Evolutionary conservation across 2,329 filamentous ascomycete species (phyloP), one percentile per base, ranked within the genome.

Genomic region (Xylaria sp.): DNA sequence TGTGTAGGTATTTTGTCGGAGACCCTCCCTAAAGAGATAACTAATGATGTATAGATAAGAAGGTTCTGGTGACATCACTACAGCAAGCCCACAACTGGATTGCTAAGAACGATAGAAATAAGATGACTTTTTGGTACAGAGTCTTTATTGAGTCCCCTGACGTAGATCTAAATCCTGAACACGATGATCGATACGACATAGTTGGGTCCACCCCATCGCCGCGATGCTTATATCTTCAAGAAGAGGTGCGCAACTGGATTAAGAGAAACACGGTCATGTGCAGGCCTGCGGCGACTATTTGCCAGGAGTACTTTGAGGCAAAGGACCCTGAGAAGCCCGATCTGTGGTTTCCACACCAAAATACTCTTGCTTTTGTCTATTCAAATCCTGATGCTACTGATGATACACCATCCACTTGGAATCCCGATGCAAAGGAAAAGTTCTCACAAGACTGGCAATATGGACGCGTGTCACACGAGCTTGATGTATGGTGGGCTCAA

Each of bases 81-180:
- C 87, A 90, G 68, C 86, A 89, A 71, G 84, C 86, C 1, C 87
- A 89, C 67, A 90, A 90, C 72, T 89, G 87, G 86, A 87, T 86
- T 1, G 86, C 87, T 58, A 88, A 88, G 63, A 87, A 89, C 68
- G 87, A 89, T 69, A 79, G 87, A 35, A 89, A 89, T 73, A 90
- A 90, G 72, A 89, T 89, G 85, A 81, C 84, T 0, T 89, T 90
- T 62, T 90, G 87, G 87, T 85, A 84, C 58, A 85, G 87, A 55
- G 85, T 89, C 27, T 75, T 90, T 7, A 88, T 88, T 56, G 86
- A 89, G 38, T 74, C 73, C 7, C 73, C 73, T 4, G 73, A 75
- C 43, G 71, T 73, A 55, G 85, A 83, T 40, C 78, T 86, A 29
- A 81, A 83, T 29, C 78, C 78, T 6, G 76, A 75, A 2, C 74